Evolutionary conservation across 2,329 filamentous ascomycete genomes (phyloP).

Genomic region (Talaromyces sp.): DNA sequence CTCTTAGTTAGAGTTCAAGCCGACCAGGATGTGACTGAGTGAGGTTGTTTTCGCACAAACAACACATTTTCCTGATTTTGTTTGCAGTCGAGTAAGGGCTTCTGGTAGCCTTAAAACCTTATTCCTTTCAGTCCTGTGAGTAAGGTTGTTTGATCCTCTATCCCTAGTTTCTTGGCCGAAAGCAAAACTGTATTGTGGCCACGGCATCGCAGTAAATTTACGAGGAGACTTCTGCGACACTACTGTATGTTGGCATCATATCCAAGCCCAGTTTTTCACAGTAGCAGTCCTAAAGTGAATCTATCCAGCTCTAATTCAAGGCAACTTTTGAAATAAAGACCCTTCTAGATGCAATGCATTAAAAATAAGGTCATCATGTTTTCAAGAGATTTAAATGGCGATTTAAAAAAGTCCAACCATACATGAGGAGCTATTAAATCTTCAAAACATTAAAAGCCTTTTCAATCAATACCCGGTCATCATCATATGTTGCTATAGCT

Average conservation of each 20-base stretch:
- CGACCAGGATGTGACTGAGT: not conserved
- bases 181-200: not conserved
- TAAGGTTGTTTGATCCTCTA: not conserved
- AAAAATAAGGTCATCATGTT: not conserved
- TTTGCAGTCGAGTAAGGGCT: not conserved
- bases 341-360: not conserved
- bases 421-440: not conserved
- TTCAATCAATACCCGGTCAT: slow-evolving; percentile 1
- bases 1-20: not conserved
- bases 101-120: not conserved
- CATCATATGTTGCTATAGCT: slow-evolving; percentile 6
- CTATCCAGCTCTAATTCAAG: not conserved
- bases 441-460: not conserved
- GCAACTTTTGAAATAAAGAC: not conserved
- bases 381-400: not conserved
- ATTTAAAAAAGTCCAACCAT: not conserved
- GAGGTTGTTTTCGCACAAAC: not conserved
- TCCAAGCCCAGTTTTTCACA: not conserved
- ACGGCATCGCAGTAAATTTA: not conserved
- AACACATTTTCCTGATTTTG: not conserved
- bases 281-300: not conserved
- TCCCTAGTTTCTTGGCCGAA: not conserved
- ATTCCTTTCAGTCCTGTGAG: not conserved
- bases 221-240: not conserved
- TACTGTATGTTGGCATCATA: not conserved